Evolutionary conservation across 2,329 filamentous ascomycete genomes (phyloP).

Genomic region (Meredithiella fracta): DNA sequence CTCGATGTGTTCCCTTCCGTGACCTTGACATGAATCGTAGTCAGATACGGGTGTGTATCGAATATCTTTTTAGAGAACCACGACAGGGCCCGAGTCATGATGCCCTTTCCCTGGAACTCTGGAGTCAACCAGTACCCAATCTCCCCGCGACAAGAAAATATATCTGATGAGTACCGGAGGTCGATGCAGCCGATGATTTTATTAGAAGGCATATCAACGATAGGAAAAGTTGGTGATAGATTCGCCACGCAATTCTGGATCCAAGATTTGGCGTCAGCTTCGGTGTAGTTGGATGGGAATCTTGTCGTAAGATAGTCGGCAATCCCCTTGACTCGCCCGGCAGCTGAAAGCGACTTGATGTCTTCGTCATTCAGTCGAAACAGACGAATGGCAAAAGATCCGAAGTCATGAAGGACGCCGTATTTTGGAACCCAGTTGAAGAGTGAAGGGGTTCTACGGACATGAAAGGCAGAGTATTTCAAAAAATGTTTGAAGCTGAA

Average conservation of each 20-base stretch:
- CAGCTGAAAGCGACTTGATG: no score
- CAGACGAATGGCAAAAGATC: no score
- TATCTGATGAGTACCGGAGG: background rate
- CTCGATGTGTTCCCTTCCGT: background rate
- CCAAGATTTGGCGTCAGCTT: background rate
- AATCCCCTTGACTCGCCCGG: no score
- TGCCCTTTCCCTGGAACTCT: background rate
- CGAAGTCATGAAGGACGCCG: no score
- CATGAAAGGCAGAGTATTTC: no score
- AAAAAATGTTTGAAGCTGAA: no score
- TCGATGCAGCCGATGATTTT: background rate
- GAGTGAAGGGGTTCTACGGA: no score
- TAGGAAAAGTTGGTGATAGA: background rate
- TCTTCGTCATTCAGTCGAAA: no score
- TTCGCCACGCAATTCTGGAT: background rate
- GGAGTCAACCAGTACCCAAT: conserved; percentile 4
- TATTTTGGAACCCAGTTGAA: no score
- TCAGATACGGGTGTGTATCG: background rate
- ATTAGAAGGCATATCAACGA: background rate
- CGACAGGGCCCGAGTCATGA: background rate
- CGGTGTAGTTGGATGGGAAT: background rate
- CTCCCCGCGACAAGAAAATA: background rate
- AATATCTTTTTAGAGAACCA: background rate
- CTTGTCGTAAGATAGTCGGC: background rate
- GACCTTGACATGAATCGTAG: background rate